phyloP scores from a whole-genome alignment of 257 asterid genomes.

The Nicotiana attenuata region DNA sequence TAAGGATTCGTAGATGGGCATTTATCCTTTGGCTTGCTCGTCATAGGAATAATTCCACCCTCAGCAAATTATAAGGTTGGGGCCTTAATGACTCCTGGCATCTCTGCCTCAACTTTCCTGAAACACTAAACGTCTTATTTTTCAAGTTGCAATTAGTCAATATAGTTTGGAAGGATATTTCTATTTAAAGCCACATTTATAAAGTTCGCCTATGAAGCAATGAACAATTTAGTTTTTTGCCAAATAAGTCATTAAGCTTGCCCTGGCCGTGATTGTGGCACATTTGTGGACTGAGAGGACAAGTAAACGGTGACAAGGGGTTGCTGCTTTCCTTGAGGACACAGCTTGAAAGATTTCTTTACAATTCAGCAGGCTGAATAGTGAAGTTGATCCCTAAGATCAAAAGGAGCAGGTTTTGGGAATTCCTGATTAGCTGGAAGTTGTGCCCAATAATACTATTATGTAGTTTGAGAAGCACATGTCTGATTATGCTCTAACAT shows the following conservation, averaged over 20 bases:
- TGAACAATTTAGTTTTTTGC: neutral
- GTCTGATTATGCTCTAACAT: neutral
- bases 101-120: no score
- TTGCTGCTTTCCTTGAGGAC: constrained; percentile 1
- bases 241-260: neutral
- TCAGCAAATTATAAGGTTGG: no score
- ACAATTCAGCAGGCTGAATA: neutral
- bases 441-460: neutral
- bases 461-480: neutral
- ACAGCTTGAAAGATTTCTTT: neutral
- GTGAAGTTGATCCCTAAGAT: constrained; percentile 1
- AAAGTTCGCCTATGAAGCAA: neutral
- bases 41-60: no score
- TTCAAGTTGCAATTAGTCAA: no score
- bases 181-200: no score
- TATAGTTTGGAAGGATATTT: no score
- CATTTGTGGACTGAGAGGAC: constrained; percentile 3
- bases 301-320: neutral
- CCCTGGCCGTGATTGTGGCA: neutral
- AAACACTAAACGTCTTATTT: no score
- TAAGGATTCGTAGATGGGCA: no score
- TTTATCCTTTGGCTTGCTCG: no score
- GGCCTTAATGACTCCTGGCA: no score
- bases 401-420: neutral
- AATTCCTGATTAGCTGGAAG: constrained; percentile 2